Evolutionary conservation across 2,329 filamentous ascomycete species (phyloP).

Genomic region (Claviceps purpurea): DNA sequence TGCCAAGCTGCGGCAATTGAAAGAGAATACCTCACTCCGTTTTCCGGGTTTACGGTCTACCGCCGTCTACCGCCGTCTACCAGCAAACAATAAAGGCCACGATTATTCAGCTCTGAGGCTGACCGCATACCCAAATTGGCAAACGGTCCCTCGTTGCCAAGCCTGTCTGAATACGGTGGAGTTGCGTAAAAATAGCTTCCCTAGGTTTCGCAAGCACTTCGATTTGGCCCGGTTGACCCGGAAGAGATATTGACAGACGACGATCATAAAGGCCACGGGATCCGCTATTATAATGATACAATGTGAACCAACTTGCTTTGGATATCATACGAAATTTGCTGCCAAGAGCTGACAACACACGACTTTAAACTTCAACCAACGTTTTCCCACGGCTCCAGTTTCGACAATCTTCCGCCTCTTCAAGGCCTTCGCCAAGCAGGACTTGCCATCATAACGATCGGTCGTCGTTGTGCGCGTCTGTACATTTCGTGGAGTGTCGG

Average conservation of each 20-base stretch:
- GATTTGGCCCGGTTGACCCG: background rate
- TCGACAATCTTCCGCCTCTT: background rate
- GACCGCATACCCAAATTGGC: background rate
- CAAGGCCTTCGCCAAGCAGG: slow-evolving; percentile 21
- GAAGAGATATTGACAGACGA: background rate
- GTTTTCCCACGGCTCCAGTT: slow-evolving; percentile 2
- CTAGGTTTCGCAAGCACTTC: background rate
- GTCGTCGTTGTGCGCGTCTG: slow-evolving; percentile 56
- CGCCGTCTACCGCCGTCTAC: too few relatives aligned
- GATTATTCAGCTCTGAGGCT: background rate
- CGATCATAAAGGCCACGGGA: background rate
- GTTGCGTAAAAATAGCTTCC: background rate
- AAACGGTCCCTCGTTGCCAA: background rate
- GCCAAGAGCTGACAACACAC: background rate
- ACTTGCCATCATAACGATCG: slow-evolving; percentile 45
- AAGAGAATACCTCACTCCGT: too few relatives aligned
- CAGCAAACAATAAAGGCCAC: too few relatives aligned
- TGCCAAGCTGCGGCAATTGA: too few relatives aligned
- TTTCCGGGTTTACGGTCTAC: too few relatives aligned
- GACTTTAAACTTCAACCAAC: background rate
- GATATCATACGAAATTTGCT: slow-evolving; percentile 2
- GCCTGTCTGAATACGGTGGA: background rate
- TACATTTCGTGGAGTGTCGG: slow-evolving; percentile 65
- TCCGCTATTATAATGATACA: background rate
- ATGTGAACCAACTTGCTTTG: background rate